Evolutionary conservation across 2,329 filamentous ascomycete species (phyloP).

Genomic region (Lachnellula occidentalis): DNA sequence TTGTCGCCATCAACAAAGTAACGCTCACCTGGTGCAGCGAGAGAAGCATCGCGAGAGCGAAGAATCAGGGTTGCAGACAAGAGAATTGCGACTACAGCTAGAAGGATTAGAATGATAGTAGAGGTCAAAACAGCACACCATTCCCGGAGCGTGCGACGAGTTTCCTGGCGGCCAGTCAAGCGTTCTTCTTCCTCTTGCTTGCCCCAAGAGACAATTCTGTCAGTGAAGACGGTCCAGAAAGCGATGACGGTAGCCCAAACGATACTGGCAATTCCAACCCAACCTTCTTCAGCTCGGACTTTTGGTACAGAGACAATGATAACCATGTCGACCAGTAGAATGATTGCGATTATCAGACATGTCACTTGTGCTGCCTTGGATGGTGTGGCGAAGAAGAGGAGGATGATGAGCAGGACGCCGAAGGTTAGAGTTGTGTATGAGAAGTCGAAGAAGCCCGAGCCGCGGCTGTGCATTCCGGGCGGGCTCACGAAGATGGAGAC

Average conservation of each 20-base stretch:
- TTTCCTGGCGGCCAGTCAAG: constrained; percentile 83
- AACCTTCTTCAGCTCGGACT: constrained; percentile 78
- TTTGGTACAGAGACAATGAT: constrained; percentile 70
- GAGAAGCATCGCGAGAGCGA: constrained; percentile 70
- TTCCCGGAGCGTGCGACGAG: constrained; percentile 72
- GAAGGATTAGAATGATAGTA: constrained; percentile 63
- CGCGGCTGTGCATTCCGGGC: constrained; percentile 76
- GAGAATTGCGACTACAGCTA: constrained; percentile 64
- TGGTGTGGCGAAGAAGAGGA: constrained; percentile 84
- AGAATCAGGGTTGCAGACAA: constrained; percentile 76
- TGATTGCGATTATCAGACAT: constrained; percentile 58
- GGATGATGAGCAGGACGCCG: constrained; percentile 66
- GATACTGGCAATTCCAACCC: constrained; percentile 82
- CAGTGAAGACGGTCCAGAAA: constrained; percentile 72
- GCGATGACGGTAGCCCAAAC: constrained; percentile 77
- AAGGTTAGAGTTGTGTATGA: constrained; percentile 74
- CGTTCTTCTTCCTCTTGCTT: constrained; percentile 91
- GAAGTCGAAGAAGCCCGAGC: constrained; percentile 90
- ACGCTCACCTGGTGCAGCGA: constrained; percentile 66
- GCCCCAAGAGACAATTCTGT: constrained; percentile 82
- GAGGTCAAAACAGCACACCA: constrained; percentile 78
- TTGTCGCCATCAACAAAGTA: constrained; percentile 79
- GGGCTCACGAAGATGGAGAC: constrained; percentile 87
- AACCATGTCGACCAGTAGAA: constrained; percentile 71
- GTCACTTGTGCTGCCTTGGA: constrained; percentile 73